These are phyloP conservation scores for Monosporascus ibericus DNA, from an alignment of 2,329 filamentous ascomycete genomes.

Conservation along the genomic window DNA sequence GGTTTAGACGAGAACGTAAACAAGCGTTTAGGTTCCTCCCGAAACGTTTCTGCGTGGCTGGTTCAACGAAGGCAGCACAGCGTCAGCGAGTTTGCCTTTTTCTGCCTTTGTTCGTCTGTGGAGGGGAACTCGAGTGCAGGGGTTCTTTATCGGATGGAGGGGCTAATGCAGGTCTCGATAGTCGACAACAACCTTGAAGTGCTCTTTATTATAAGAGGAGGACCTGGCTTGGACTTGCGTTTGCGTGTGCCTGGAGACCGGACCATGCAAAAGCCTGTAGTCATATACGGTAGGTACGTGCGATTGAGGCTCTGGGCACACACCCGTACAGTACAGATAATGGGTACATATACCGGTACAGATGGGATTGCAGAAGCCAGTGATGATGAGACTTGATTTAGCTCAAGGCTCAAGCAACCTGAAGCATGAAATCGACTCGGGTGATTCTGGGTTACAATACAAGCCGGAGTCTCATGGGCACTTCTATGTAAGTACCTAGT, in stretches of 20 bases:
- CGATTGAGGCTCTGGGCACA: no score
- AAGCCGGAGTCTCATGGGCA: not conserved
- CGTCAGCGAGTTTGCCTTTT: not conserved
- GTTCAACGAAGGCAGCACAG: constrained; percentile 3
- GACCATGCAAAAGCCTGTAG: not conserved
- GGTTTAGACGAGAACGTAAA: constrained; percentile 5
- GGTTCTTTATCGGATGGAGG: constrained; percentile 2
- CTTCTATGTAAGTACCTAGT: not conserved
- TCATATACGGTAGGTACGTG: not conserved
- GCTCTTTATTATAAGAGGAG: not conserved
- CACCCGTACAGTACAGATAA: no score
- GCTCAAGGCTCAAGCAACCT: no score
- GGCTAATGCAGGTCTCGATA: constrained; percentile 5
- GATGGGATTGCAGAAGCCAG: not conserved
- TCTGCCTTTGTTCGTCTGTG: not conserved
- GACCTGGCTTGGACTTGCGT: not conserved
- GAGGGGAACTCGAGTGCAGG: not conserved
- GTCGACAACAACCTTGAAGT: not conserved
- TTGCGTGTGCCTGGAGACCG: not conserved
- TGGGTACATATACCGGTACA: not conserved
- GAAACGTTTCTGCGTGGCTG: constrained; percentile 10
- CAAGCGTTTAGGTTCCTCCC: constrained; percentile 3
- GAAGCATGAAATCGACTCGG: no score
- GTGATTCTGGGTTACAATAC: not conserved
- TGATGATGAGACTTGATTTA: no score